Evolutionary conservation across 495 filamentous ascomycete species (phyloP).

Genomic region (Monascus purpureus): DNA sequence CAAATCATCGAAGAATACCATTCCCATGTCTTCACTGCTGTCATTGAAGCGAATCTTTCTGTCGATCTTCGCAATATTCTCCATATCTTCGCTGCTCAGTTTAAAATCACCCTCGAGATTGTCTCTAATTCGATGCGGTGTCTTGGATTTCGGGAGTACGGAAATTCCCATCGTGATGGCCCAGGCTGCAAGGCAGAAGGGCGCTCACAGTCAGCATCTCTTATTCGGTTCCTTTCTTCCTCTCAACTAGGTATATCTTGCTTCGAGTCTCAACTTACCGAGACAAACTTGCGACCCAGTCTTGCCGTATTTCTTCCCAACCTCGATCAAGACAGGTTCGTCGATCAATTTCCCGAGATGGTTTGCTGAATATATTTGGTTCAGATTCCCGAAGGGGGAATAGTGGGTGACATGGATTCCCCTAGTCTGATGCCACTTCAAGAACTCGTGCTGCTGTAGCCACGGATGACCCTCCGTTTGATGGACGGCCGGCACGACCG

Average conservation of each 20-base stretch:
- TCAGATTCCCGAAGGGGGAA: conserved; percentile 60
- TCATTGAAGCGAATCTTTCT: conserved; percentile 49
- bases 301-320: conserved; percentile 51
- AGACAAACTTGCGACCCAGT: conserved; percentile 47
- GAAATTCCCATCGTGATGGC: conserved; percentile 48
- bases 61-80: conserved; percentile 38
- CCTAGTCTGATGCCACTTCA: conserved; percentile 36
- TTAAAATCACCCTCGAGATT: conserved; percentile 50
- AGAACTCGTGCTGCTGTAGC: conserved; percentile 46
- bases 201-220: conserved; percentile 1
- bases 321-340: conserved; percentile 42
- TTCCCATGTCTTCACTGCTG: conserved; percentile 38
- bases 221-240: too few relatives aligned
- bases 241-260: too few relatives aligned
- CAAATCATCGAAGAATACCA: conserved; percentile 44
- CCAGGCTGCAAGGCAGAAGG: conserved; percentile 38
- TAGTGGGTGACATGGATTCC: conserved; percentile 53
- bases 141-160: conserved; percentile 55
- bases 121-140: conserved; percentile 34
- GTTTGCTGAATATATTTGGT: conserved; percentile 41
- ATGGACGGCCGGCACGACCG: conserved; percentile 49
- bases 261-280: conserved; percentile 36
- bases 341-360: conserved; percentile 43
- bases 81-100: conserved; percentile 34
- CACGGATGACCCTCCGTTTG: conserved; percentile 51